Conservation (phyloP, 2,329 filamentous ascomycete species). For the Penicillium sclerotigenum region DNA sequence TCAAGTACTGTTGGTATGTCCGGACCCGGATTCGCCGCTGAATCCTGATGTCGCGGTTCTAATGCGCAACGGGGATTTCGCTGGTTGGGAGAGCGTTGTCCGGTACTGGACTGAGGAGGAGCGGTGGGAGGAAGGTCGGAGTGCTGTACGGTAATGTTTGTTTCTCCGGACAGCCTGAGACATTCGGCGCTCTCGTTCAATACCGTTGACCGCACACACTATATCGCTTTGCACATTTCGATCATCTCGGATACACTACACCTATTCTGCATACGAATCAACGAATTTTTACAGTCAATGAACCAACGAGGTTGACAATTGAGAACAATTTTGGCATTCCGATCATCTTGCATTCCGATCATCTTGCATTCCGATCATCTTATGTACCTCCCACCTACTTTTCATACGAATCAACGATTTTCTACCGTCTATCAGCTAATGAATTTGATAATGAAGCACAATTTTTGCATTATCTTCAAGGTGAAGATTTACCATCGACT, state of each 20-base stretch:
- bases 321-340: conserved; percentile 4
- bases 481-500: conserved; percentile 1
- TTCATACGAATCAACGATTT: not conserved
- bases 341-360: conserved; percentile 5
- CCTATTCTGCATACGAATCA: not conserved
- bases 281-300: not conserved
- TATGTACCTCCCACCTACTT: not conserved
- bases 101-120: conserved; percentile 48
- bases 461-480: conserved; percentile 5
- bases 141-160: conserved; percentile 9
- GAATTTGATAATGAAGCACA: not conserved
- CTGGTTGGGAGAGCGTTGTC: conserved; percentile 47
- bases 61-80: conserved; percentile 44
- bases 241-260: not conserved
- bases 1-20: conserved; percentile 47
- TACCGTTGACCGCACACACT: not conserved
- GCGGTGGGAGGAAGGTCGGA: conserved; percentile 40
- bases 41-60: conserved; percentile 50
- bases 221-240: conserved; percentile 1
- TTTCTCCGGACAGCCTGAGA: not conserved
- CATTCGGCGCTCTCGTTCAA: too few species aligned
- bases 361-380: conserved; percentile 4
- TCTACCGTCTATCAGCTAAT: not conserved
- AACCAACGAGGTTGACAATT: not conserved
- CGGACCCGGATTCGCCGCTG: conserved; percentile 47